Base-by-base conservation (phyloP, 2,329 filamentous ascomycete species). In the Alternaria conjuncta region DNA sequence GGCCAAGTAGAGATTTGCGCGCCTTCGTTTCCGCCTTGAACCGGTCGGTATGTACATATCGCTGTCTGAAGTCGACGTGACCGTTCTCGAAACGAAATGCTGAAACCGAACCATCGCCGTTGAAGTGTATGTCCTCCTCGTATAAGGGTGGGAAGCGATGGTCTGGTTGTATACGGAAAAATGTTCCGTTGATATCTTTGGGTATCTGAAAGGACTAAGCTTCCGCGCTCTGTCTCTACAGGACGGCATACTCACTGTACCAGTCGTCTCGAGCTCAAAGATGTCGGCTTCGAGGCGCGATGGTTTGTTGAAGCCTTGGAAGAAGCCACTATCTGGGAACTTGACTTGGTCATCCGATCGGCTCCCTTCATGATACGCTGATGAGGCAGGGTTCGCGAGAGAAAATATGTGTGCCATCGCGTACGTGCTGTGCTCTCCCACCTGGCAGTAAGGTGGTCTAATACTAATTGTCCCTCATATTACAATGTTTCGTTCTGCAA, bases 81-180 rank as follows among this genome's bases (percentile, higher is more conserved):
- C 81, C 82, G 55, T 81, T 69, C 20, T 81, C 72, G 56, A 84
- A 82, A 0, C 74, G 74, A 53, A 84, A 81, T 1, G 81, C 81
- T 1, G 80, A 81, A 10, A 84, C 78, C 18, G 77, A 80, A 0
- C 82, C 82, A 57, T 84, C 82, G 36, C 82, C 82, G 57, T 82
- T 82, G 73, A 83, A 81, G 49, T 82, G 82, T n/a, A 83, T 83
- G 64, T 89, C 86, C 67, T 85, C 84, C 70, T 86, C 85, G 66
- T 83, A 87, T 2, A 84, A 70, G 2, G 84, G 86, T n/a, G 85
- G 86, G 71, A 84, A 88, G 26, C 82, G 81, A 68, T 84, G 82
- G 57, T 83, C 81, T 8, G 81, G 81, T 57, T 82, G 80, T 26
- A 83, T 72, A 6, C 82, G 79, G 66, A 80, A 84, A 65, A 83